Percentiles rank a stretch among this genome's conserved stretches.
These are phyloP conservation scores for Musa balbisiana DNA, from an alignment of 202 grass and related monocot species.

Conservation along the genomic window DNA sequence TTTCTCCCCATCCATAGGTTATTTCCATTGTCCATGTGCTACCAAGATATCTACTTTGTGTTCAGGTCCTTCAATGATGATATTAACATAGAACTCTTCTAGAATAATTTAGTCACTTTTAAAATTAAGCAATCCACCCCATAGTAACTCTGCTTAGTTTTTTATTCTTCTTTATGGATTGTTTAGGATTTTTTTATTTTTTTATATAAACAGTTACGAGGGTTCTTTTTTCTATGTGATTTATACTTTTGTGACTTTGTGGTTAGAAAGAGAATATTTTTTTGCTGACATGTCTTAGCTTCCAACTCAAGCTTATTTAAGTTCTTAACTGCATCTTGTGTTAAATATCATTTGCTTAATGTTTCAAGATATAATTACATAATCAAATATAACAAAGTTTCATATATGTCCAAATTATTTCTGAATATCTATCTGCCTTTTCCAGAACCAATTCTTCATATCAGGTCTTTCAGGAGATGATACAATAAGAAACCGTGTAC, in stretches of 20 bases:
- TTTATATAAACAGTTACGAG: not conserved
- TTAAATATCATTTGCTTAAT: not conserved
- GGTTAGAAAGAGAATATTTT: not conserved
- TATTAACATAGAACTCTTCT: too few species aligned
- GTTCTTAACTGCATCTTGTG: not conserved
- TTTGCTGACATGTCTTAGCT: not conserved
- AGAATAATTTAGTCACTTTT: too few species aligned
- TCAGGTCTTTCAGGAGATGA: conserved; percentile 76
- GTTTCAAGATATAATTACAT: not conserved
- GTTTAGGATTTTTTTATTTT: too few species aligned
- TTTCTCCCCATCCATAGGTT: too few species aligned
- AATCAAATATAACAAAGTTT: not conserved
- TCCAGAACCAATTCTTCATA: conserved; percentile 94
- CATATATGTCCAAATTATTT: not conserved
- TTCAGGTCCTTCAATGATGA: too few species aligned
- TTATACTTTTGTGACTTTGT: not conserved
- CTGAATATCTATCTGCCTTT: conserved; percentile 20
- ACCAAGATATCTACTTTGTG: too few species aligned
- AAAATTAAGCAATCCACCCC: too few species aligned
- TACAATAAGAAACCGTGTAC: conserved; percentile 64
- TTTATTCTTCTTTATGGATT: too few species aligned
- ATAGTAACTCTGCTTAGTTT: too few species aligned
- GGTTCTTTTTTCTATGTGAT: not conserved
- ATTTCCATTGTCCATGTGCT: too few species aligned
- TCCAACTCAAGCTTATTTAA: not conserved